Percentiles rank a stretch among this genome's conserved stretches.
Evolutionary conservation across 2,329 filamentous ascomycete species (phyloP).

Genomic region (Aspergillus fijiensis): DNA sequence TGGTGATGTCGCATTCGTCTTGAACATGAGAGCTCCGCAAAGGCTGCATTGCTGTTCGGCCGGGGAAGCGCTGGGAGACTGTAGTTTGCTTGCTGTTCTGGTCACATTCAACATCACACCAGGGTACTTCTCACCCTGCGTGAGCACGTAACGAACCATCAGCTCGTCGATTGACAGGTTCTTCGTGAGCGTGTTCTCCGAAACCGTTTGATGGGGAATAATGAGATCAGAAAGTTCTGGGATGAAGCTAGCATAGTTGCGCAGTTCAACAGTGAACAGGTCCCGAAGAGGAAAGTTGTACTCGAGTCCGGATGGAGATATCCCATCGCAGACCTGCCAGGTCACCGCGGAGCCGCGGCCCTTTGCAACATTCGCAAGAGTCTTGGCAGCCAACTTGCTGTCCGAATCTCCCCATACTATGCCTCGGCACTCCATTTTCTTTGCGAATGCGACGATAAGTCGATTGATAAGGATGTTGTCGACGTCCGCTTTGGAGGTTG

Average conservation of each 20-base stretch:
- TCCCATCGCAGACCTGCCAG: conserved; percentile 77
- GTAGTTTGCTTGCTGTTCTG: conserved; percentile 80
- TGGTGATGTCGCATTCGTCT: conserved; percentile 58
- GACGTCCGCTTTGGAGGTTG: conserved; percentile 75
- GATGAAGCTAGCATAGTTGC: conserved; percentile 59
- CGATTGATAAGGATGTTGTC: conserved; percentile 68
- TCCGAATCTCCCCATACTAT: conserved; percentile 85
- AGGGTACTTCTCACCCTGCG: conserved; percentile 81
- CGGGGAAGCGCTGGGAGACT: conserved; percentile 40
- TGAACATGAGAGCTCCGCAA: conserved; percentile 67
- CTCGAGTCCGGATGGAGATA: conserved; percentile 55
- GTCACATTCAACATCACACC: conserved; percentile 95
- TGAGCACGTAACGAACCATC: conserved; percentile 83
- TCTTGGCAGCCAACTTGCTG: conserved; percentile 80
- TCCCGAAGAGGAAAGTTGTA: conserved; percentile 84
- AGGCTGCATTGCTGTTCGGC: conserved; percentile 56
- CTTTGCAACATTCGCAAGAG: conserved; percentile 84
- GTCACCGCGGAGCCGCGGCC: conserved; percentile 82
- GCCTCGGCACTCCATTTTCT: conserved; percentile 60
- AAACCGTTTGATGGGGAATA: conserved; percentile 40
- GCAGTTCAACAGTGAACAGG: conserved; percentile 76
- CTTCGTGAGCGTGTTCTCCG: conserved; percentile 37
- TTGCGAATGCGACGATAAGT: conserved; percentile 66
- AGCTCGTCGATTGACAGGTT: conserved; percentile 88
- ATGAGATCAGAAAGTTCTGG: conserved; percentile 54